Evolutionary conservation across 345 rosid genomes (phyloP), one percentile per base, ranked within the genome.

Genomic region (Brassica juncea): DNA sequence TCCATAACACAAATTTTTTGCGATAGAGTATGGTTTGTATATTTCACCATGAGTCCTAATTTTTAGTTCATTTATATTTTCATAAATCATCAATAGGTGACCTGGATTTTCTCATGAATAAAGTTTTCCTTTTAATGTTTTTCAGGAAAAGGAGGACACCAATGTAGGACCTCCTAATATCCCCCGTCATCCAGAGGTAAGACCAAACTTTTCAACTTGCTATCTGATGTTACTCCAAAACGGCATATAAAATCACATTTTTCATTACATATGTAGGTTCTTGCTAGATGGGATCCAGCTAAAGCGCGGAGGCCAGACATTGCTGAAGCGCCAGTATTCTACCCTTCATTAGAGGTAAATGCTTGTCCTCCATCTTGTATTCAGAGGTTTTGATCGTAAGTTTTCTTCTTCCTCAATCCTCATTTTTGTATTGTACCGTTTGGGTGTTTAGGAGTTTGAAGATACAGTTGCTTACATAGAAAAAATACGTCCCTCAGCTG

Each of bases 401-500:
- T 49, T 49, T 61, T 25, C 16, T 66, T 73, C 54, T 47, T 35
- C 44, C 62, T 69, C 55, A 14, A 47, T n/a, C 19, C 27, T 1
- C 68, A 78, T 60, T 74, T 75, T 35, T 11, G 25, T 49, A 2
- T 16, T 71, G 5, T 31, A 44, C 14, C 10, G 76, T 23, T 57
- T 57, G 28, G 27, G 30, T 66, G 80, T 68, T 42, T 42, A 94
- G 99, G 99, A 94, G 82, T 94, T 94, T 86, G 86, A 89, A 86
- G 93, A 94, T 82, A 84, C 94, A 59, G 84, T 90, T 72, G 87
- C 83, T 75, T 94, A 89, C 84, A 86, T 94, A 76, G 87, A 84
- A 75, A 94, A 86, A 83, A 91, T 94, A 81, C 92, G 92, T 3
- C 35, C 78, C 42, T 25, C 78, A 77, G 97, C 95, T 23, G 88